A percentile compares a stretch with the other conserved stretches of the same genome.
Conservation (phyloP, 1,284 basidiomycete genomes). For the Porodaedalea pini region DNA sequence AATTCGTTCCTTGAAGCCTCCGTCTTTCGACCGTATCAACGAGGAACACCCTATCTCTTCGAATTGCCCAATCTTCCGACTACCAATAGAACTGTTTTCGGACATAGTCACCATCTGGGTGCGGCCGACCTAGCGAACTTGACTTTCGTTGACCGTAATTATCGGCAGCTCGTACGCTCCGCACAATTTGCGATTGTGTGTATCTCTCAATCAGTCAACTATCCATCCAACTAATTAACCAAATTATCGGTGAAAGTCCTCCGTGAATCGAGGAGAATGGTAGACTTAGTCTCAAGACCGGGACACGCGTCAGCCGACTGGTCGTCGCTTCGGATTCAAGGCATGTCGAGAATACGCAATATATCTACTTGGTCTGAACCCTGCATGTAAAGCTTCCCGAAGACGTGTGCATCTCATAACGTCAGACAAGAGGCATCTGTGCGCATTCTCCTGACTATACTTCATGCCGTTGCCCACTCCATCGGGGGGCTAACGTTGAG, state of each 20-base stretch:
- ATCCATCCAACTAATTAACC: not conserved
- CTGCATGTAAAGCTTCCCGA: not conserved
- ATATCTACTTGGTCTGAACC: not conserved
- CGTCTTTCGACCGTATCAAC: not conserved
- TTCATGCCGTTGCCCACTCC: not conserved
- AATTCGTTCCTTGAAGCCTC: not conserved
- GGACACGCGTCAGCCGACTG: not conserved
- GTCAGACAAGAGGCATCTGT: not conserved
- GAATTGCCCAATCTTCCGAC: not conserved
- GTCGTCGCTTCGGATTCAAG: not conserved
- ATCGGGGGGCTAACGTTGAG: not conserved
- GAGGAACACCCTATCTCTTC: not conserved
- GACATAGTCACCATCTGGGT: not conserved
- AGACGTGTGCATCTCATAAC: not conserved
- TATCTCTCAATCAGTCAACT: not conserved
- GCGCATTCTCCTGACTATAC: not conserved
- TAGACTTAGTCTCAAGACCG: not conserved
- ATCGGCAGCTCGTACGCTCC: conserved; percentile 1
- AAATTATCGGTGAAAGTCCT: not conserved
- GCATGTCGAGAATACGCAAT: not conserved
- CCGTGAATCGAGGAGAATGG: not conserved
- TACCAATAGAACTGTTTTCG: conserved; percentile 2
- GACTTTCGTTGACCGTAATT: not conserved
- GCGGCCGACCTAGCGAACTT: conserved; percentile 1
- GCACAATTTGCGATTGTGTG: conserved; percentile 1